Evolutionary conservation across 1,139 yeast genomes (phyloP).

Genomic region (Kluyveromyces marxianus): DNA sequence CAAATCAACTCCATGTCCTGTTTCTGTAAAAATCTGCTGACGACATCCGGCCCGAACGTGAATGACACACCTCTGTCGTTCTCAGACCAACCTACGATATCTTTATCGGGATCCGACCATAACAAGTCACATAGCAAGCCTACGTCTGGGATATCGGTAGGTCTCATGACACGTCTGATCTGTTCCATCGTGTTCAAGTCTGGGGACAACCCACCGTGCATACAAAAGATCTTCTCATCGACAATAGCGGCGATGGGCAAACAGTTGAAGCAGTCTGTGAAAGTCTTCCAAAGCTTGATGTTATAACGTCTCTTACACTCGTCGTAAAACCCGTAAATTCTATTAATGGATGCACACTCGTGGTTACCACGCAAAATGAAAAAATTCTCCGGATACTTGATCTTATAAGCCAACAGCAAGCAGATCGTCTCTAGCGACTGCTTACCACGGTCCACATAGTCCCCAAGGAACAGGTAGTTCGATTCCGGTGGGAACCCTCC

Average conservation of each 20-base stretch:
- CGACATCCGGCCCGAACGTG: constrained; percentile 96
- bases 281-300: constrained; percentile 95
- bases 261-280: constrained; percentile 96
- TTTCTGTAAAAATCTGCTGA: constrained; percentile 84
- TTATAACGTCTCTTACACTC: constrained; percentile 97
- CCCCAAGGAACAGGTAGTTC: constrained; percentile 89
- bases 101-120: constrained; percentile 98
- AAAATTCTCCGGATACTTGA: constrained; percentile 95
- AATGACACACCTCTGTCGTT: constrained; percentile 97
- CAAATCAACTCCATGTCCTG: constrained; percentile 97
- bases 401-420: constrained; percentile 85
- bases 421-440: constrained; percentile 94
- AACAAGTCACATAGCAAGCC: constrained; percentile 90
- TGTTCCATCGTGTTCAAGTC: constrained; percentile 97
- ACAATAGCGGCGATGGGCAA: constrained; percentile 97
- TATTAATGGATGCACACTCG: constrained; percentile 94
- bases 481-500: constrained; percentile 99
- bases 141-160: constrained; percentile 96
- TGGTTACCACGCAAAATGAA: constrained; percentile 93
- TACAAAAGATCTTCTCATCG: constrained; percentile 94
- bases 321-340: constrained; percentile 95
- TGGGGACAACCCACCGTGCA: constrained; percentile 98
- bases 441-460: constrained; percentile 96
- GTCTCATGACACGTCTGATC: constrained; percentile 96
- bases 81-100: constrained; percentile 96